Base-by-base conservation (phyloP, 140 eudicot species). In the Cichorium intybus region DNA sequence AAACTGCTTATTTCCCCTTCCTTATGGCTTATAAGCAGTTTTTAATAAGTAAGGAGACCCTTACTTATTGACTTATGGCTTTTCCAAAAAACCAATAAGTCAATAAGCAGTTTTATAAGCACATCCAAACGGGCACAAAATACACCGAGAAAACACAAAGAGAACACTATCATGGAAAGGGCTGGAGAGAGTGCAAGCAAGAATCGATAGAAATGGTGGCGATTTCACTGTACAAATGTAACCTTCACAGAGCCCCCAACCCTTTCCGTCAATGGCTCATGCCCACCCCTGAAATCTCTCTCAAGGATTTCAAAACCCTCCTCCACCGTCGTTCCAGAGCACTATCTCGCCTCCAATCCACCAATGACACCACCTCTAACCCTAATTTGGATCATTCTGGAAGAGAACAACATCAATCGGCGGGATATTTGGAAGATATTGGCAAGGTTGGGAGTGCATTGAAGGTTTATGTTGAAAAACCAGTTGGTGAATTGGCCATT, bases 191-290 rank as follows among this genome's bases (percentile, higher is more conserved):
- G n/a, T n/a, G n/a, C n/a, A n/a, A n/a, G n/a, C n/a, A n/a, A n/a
- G n/a, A n/a, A n/a, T n/a, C n/a, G n/a, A n/a, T n/a, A 71, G 37
- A 74, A 56, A 90, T 90, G 97, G 97, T 90, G 64, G 97, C 97
- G 24, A 80, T 84, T 27, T 82, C 95, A 1, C 41, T 90, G 26
- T 90, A 90, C 83, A 80, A 75, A 78, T 96, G 97, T 5, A 87
- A 87, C 69, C 86, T 90, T 29, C 97, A 90, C 84, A 79, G 80
- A 14, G 82, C 74, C 4, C 75, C 90, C 21, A 83, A 86, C 53
- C 78, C 75, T 1, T 84, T 86, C 0, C 93, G 85, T 6, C 78
- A 80, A 78, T 90, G 96, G 97, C 66, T 80, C 0, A 64, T 67
- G 77, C 95, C 97, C 10, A 45, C 76, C 21, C 90, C 83, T 2